Evolutionary conservation across 2,329 filamentous ascomycete genomes (phyloP).

Genomic region (Trichoderma semiorbis): DNA sequence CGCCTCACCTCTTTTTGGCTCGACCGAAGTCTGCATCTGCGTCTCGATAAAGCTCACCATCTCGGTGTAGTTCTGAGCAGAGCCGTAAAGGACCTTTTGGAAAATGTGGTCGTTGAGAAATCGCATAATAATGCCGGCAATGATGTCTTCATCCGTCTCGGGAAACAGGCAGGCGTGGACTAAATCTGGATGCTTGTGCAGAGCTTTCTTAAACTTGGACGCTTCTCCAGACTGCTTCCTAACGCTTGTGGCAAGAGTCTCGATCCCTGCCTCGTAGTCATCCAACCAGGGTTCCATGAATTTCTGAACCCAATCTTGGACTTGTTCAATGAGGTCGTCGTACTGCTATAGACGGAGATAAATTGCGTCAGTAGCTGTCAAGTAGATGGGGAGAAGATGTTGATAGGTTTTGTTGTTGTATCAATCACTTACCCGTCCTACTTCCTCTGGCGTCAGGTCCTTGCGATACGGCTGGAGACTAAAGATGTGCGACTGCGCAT

Average conservation of each 20-base stretch:
- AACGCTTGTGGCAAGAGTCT: constrained; percentile 22
- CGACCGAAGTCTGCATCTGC: constrained; percentile 33
- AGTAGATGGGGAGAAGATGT: background rate
- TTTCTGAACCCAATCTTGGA: constrained; percentile 37
- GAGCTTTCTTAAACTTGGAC: constrained; percentile 25
- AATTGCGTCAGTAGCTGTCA: background rate
- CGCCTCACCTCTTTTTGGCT: constrained; percentile 36
- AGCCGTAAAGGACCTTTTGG: constrained; percentile 32
- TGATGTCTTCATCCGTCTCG: constrained; percentile 38
- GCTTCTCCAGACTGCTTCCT: constrained; percentile 27
- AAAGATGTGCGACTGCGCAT: constrained; percentile 40
- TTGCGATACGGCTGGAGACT: constrained; percentile 40
- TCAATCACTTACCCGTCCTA: constrained; percentile 31
- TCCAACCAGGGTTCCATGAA: constrained; percentile 33
- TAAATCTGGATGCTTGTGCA: constrained; percentile 33
- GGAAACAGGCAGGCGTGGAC: constrained; percentile 32
- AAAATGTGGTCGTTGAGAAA: constrained; percentile 37
- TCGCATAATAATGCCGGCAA: constrained; percentile 35
- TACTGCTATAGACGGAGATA: constrained; percentile 31
- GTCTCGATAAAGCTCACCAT: constrained; percentile 34
- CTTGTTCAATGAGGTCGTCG: constrained; percentile 32
- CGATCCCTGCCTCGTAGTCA: constrained; percentile 25
- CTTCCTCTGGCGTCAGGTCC: constrained; percentile 36
- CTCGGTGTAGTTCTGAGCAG: constrained; percentile 24
- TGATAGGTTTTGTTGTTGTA: background rate